Percentiles rank a stretch among this genome's conserved stretches.
Conservation (phyloP, 108 stramenopile species). For the Parmales sp. region DNA sequence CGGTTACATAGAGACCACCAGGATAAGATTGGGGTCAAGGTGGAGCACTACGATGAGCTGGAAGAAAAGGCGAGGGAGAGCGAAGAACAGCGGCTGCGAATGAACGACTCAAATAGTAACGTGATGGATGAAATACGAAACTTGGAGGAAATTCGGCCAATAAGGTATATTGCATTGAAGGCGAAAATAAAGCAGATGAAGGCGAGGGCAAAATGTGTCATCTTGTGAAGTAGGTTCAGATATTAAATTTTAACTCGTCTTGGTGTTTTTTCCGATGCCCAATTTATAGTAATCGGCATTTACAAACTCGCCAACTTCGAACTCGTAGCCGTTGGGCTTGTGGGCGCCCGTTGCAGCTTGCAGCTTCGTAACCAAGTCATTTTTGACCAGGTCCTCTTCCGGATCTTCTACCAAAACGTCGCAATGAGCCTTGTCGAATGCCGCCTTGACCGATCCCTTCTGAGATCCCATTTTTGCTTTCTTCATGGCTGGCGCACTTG, state of each 20-base stretch:
- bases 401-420: constrained; percentile 9
- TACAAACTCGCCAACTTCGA: constrained; percentile 4
- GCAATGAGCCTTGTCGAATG: constrained; percentile 12
- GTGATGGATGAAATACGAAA: neutral
- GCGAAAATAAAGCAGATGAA: neutral
- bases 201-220: neutral
- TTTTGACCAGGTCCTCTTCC: neutral
- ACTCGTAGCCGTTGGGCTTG: constrained; percentile 18
- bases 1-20: neutral
- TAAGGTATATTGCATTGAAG: neutral
- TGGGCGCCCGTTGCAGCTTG: constrained; percentile 17
- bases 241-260: neutral
- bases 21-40: neutral
- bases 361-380: neutral
- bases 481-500: constrained; percentile 17
- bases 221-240: neutral
- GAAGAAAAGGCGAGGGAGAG: neutral
- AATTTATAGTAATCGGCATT: neutral
- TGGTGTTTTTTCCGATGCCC: constrained; percentile 5
- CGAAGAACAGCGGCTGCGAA: neutral
- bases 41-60: constrained; percentile 4
- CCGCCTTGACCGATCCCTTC: constrained; percentile 20
- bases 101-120: neutral
- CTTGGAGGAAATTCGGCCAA: neutral
- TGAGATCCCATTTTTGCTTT: constrained; percentile 19